Conservation (phyloP, 192 early-diverging fungal species). For the Neocallimastix lanati region DNA sequence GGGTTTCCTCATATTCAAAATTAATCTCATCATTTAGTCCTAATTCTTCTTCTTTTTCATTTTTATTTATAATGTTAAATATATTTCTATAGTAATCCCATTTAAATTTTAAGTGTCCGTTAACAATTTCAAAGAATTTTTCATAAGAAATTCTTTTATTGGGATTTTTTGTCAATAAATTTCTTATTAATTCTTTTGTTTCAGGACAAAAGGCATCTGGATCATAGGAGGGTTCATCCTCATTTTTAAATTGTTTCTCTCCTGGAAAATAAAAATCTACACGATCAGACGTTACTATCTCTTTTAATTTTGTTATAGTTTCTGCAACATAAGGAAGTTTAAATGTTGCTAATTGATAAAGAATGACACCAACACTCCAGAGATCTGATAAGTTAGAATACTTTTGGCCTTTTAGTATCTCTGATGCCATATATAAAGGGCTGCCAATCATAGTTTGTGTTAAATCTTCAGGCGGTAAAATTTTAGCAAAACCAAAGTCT, state of each 20-base stretch:
- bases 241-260: slow-evolving; percentile 9
- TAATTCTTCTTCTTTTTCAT: background rate
- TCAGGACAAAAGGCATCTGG: background rate
- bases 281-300: too few species aligned
- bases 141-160: slow-evolving; percentile 79
- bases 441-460: slow-evolving; percentile 72
- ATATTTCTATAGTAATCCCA: background rate
- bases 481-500: slow-evolving; percentile 95
- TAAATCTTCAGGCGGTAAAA: slow-evolving; percentile 62
- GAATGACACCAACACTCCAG: slow-evolving; percentile 87
- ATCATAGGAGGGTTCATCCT: background rate
- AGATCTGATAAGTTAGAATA: slow-evolving; percentile 90
- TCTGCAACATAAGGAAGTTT: slow-evolving; percentile 77
- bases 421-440: slow-evolving; percentile 87
- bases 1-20: background rate
- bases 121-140: slow-evolving; percentile 53
- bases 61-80: background rate
- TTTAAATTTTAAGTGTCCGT: background rate
- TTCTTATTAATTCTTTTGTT: slow-evolving; percentile 62
- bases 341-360: slow-evolving; percentile 85
- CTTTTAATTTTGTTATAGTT: too few species aligned
- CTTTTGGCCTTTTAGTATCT: slow-evolving; percentile 71
- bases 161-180: slow-evolving; percentile 69
- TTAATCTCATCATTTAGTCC: background rate
- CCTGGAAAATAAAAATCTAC: slow-evolving; percentile 77